phyloP scores from a whole-genome alignment of 148 eudicot species.

The Rhododendron vialii region DNA sequence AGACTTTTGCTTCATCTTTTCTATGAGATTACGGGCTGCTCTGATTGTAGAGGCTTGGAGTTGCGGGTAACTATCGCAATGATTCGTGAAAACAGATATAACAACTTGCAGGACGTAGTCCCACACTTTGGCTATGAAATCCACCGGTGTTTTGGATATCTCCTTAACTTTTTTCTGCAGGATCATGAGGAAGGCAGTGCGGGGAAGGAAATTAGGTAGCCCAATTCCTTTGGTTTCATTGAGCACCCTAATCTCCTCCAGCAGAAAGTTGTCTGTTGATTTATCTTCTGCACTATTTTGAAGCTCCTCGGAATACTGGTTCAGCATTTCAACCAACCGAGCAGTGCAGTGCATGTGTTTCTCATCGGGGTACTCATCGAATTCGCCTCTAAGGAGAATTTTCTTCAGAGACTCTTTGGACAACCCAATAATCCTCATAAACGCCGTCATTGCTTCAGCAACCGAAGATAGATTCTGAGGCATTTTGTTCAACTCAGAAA shows the following conservation, averaged over 20 bases:
- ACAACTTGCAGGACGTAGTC: conserved; percentile 34
- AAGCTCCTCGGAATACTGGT: conserved; percentile 23
- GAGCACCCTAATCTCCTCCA: conserved; percentile 42
- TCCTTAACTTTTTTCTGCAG: conserved; percentile 30
- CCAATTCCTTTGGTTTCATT: conserved; percentile 46
- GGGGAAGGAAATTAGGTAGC: conserved; percentile 26
- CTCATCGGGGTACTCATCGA: conserved; percentile 48
- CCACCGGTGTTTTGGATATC: conserved; percentile 23
- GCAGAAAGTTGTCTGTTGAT: conserved; percentile 18
- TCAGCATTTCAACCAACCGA: conserved; percentile 17
- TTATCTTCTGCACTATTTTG: conserved; percentile 10
- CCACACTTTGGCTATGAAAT: conserved; percentile 38
- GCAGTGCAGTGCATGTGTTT: conserved; percentile 46
- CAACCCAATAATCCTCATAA: conserved; percentile 42
- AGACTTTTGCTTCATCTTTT: conserved; percentile 27
- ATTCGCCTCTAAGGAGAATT: conserved; percentile 43
- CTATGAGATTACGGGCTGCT: conserved; percentile 24
- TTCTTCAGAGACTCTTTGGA: conserved; percentile 49
- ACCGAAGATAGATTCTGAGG: no score
- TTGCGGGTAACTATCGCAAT: conserved; percentile 25
- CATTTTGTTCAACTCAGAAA: no score
- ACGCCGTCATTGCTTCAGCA: conserved; percentile 26
- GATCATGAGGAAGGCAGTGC: conserved; percentile 26
- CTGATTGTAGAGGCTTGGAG: conserved; percentile 26
- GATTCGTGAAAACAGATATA: conserved; percentile 13